Conservation (phyloP, 2,329 filamentous ascomycete species). For the Laburnicola sp. region DNA sequence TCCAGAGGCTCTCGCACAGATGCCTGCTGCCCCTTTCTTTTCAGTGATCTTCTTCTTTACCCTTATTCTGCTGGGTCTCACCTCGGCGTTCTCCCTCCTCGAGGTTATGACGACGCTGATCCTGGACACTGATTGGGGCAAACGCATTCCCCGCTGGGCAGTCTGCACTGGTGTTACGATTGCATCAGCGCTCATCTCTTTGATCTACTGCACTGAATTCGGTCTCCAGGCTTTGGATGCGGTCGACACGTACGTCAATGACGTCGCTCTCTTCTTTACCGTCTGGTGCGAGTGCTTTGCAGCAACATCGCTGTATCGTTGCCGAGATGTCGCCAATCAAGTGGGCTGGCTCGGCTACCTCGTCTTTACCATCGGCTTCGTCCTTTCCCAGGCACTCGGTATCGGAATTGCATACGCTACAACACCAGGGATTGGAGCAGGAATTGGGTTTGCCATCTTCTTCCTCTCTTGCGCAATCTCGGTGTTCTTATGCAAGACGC, state of each 20-base stretch:
- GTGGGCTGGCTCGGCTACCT: constrained; percentile 47
- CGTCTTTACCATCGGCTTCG: constrained; percentile 53
- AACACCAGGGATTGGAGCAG: constrained; percentile 47
- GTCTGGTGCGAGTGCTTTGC: constrained; percentile 51
- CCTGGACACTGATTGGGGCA: constrained; percentile 55
- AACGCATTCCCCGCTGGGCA: constrained; percentile 52
- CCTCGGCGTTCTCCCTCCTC: constrained; percentile 63
- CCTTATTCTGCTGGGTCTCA: constrained; percentile 61
- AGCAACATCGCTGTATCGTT: constrained; percentile 55
- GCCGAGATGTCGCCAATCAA: constrained; percentile 49
- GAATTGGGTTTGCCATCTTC: constrained; percentile 51
- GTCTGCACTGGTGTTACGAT: constrained; percentile 56
- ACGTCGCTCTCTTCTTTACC: constrained; percentile 59
- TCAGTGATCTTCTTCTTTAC: constrained; percentile 63
- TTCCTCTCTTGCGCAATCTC: constrained; percentile 44
- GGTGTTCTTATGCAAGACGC: constrained; percentile 45
- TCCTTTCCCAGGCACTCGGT: constrained; percentile 54
- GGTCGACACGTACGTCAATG: constrained; percentile 61
- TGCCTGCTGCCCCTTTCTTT: constrained; percentile 63
- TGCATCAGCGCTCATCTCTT: constrained; percentile 57
- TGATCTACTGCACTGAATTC: constrained; percentile 62
- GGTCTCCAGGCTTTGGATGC: constrained; percentile 60
- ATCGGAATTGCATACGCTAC: constrained; percentile 52
- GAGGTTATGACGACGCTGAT: constrained; percentile 60
- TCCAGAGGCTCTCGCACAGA: constrained; percentile 59